Evolutionary conservation across 2,329 filamentous ascomycete genomes (phyloP).

Genomic region (Atkinsonella texensis): DNA sequence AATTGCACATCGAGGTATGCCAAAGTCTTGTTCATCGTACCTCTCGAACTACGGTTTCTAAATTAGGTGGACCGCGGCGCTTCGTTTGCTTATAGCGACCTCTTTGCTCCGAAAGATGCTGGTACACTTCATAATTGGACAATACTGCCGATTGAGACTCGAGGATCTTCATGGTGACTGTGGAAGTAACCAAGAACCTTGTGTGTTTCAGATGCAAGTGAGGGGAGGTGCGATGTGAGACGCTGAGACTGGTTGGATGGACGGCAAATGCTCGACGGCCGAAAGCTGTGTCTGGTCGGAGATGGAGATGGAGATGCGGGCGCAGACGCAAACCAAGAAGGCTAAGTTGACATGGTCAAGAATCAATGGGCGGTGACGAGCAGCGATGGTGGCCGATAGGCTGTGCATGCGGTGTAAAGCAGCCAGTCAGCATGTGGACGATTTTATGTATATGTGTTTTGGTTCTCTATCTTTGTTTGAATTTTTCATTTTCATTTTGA

Average conservation of each 20-base stretch:
- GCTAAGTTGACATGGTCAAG: background rate
- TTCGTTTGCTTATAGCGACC: slow-evolving; percentile 38
- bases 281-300: background rate
- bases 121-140: slow-evolving; percentile 62
- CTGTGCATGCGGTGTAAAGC: background rate
- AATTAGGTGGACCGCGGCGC: slow-evolving; percentile 41
- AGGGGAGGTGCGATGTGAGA: background rate
- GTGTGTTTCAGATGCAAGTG: background rate
- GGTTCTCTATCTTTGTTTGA: no score
- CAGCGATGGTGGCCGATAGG: background rate
- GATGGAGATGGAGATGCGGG: no score
- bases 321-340: background rate
- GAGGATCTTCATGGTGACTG: slow-evolving; percentile 50
- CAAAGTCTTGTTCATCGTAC: slow-evolving; percentile 25
- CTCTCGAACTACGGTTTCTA: slow-evolving; percentile 52
- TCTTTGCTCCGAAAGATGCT: slow-evolving; percentile 47
- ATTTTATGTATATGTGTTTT: background rate
- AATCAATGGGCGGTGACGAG: slow-evolving; percentile 1
- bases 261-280: background rate
- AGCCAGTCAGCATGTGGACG: background rate
- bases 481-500: background rate
- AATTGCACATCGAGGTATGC: background rate
- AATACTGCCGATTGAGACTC: slow-evolving; percentile 58
- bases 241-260: background rate
- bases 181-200: background rate